Evolutionary conservation across 2,329 filamentous ascomycete species (phyloP).

Genomic region (Grosmannia penicillata): DNA sequence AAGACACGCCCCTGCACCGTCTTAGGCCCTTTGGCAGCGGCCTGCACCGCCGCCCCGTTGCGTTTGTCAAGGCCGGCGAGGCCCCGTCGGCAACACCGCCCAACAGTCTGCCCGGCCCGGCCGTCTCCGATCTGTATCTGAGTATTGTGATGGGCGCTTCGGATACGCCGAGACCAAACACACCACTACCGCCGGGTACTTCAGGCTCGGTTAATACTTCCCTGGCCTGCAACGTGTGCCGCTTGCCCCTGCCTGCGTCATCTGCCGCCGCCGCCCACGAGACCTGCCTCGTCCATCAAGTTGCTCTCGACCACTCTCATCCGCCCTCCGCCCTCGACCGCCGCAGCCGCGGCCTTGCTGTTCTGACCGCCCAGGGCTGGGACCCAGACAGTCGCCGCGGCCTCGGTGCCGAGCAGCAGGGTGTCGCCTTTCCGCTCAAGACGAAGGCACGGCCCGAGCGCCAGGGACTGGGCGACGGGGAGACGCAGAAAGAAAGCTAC

Average conservation of each 20-base stretch:
- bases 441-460: conserved; percentile 57
- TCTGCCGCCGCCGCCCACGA: conserved; percentile 28
- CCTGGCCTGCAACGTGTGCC: conserved; percentile 5
- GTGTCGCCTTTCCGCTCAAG: conserved; percentile 64
- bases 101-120: conserved; percentile 13
- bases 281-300: conserved; percentile 54
- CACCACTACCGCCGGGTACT: not conserved
- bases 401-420: conserved; percentile 55
- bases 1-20: conserved; percentile 37
- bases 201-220: no score
- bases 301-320: conserved; percentile 52
- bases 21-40: conserved; percentile 41
- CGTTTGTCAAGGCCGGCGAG: conserved; percentile 39
- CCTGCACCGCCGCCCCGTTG: conserved; percentile 35
- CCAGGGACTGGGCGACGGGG: conserved; percentile 42
- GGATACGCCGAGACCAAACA: not conserved
- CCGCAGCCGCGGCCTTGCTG: conserved; percentile 51
- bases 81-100: conserved; percentile 5
- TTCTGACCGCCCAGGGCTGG: conserved; percentile 56
- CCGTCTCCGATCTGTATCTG: conserved; percentile 47
- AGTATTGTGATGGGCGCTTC: conserved; percentile 34
- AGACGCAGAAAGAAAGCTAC: not conserved
- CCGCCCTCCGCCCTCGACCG: conserved; percentile 60
- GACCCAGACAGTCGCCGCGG: conserved; percentile 59
- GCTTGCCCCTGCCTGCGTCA: not conserved